Evolutionary conservation across 176 grass and related monocot species (phyloP).

Genomic region (Guadua angustifolia): DNA sequence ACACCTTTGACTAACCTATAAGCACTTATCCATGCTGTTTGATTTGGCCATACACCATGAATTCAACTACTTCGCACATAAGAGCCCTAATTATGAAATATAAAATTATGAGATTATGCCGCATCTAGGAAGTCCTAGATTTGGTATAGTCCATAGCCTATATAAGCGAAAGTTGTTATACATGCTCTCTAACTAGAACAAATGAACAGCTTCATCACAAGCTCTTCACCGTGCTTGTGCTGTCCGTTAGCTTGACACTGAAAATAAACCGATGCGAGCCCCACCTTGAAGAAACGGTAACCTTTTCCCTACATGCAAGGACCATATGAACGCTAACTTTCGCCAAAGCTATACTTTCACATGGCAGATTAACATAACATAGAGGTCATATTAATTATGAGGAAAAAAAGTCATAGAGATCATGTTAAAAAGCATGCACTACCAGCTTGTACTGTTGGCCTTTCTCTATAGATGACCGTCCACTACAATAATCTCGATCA

Average conservation of each 20-base stretch:
- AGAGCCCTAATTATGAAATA: background rate
- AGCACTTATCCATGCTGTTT: background rate
- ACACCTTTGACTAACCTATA: background rate
- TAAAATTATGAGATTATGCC: background rate
- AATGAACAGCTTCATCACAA: background rate
- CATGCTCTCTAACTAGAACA: background rate
- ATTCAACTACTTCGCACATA: background rate
- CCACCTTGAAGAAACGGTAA: background rate
- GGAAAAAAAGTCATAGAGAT: background rate
- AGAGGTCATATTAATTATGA: background rate
- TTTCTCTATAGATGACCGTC: constrained; percentile 6
- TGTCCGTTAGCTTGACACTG: background rate
- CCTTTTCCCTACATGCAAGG: constrained; percentile 23
- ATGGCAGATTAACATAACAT: constrained; percentile 44
- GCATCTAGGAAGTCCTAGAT: background rate
- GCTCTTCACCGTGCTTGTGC: background rate
- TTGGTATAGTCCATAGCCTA: background rate
- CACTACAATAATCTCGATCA: constrained; percentile 45
- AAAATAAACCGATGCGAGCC: background rate
- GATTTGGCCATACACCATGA: background rate
- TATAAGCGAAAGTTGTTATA: too few species aligned
- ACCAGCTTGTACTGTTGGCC: background rate
- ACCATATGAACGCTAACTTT: constrained; percentile 26
- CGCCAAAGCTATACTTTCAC: constrained; percentile 21
- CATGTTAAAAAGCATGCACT: background rate